These are phyloP conservation scores for Ailanthus altissimus DNA, from an alignment of 345 rosid species.

Conservation along the genomic window DNA sequence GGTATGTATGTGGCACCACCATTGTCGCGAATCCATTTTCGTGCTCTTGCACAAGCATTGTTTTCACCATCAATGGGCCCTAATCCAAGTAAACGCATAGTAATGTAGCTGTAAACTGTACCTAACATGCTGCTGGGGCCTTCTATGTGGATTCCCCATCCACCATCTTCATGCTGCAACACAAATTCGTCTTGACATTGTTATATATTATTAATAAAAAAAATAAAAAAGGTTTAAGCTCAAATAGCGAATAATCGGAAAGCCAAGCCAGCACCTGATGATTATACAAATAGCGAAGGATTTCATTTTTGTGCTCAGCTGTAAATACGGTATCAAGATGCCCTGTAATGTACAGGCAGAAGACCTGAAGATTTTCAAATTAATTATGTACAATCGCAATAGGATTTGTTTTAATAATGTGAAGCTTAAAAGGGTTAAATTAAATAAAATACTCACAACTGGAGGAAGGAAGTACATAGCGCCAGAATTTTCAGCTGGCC, in stretches of 20 bases:
- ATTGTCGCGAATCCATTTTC: slow-evolving; percentile 48
- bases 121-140: slow-evolving; percentile 45
- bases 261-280: background rate
- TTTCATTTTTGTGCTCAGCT: slow-evolving; percentile 44
- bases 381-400: background rate
- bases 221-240: too few species aligned
- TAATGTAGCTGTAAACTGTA: slow-evolving; percentile 42
- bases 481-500: slow-evolving; percentile 11
- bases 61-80: slow-evolving; percentile 44
- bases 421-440: background rate
- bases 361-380: slow-evolving; percentile 28
- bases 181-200: background rate
- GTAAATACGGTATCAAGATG: slow-evolving; percentile 40
- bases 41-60: slow-evolving; percentile 38
- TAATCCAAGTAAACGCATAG: slow-evolving; percentile 47
- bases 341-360: slow-evolving; percentile 45
- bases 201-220: too few species aligned
- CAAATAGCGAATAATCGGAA: too few species aligned
- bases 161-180: slow-evolving; percentile 47
- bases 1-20: slow-evolving; percentile 47
- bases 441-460: slow-evolving; percentile 3
- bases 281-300: slow-evolving; percentile 44
- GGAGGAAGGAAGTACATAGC: slow-evolving; percentile 14
- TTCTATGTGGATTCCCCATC: slow-evolving; percentile 51
- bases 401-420: background rate